These are phyloP conservation scores for Solanum neorickii DNA, from an alignment of 257 asterid species.

Conservation along the genomic window DNA sequence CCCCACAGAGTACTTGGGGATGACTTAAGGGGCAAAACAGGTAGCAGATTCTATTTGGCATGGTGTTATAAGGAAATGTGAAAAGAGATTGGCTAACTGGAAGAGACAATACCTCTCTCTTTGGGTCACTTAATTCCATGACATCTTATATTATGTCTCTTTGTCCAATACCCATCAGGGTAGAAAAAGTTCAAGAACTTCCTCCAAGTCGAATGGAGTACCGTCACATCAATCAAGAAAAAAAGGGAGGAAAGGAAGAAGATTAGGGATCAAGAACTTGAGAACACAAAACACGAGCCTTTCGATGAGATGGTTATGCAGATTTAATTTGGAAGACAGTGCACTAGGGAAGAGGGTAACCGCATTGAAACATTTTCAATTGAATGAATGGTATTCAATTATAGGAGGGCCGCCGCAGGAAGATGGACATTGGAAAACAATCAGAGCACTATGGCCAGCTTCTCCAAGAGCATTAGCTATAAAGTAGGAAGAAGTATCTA, in stretches of 20 bases:
- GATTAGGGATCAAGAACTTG: not conserved
- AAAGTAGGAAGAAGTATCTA: not conserved
- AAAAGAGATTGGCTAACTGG: not conserved
- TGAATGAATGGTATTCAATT: not conserved
- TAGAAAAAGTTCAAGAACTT: not conserved
- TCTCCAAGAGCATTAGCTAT: not conserved
- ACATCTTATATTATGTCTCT: not conserved
- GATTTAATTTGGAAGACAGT: not conserved
- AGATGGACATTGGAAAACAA: not conserved
- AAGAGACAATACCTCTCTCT: not conserved
- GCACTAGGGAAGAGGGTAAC: not conserved
- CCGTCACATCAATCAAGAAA: not conserved
- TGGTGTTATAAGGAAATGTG: not conserved
- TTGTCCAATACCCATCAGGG: not conserved
- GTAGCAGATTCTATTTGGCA: not conserved
- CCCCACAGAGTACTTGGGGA: not conserved
- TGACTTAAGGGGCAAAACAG: not conserved
- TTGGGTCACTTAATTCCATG: not conserved
- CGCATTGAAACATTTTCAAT: not conserved
- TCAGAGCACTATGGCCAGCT: not conserved
- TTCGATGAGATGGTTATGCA: not conserved
- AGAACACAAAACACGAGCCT: not conserved
- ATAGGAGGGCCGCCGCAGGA: not conserved
- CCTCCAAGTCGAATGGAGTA: not conserved
- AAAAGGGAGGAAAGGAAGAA: not conserved